Percentiles rank a stretch among this genome's conserved stretches.
These are phyloP conservation scores for Pisolithus marmoratus DNA, from an alignment of 768 basidiomycete genomes.

Conservation along the genomic window DNA sequence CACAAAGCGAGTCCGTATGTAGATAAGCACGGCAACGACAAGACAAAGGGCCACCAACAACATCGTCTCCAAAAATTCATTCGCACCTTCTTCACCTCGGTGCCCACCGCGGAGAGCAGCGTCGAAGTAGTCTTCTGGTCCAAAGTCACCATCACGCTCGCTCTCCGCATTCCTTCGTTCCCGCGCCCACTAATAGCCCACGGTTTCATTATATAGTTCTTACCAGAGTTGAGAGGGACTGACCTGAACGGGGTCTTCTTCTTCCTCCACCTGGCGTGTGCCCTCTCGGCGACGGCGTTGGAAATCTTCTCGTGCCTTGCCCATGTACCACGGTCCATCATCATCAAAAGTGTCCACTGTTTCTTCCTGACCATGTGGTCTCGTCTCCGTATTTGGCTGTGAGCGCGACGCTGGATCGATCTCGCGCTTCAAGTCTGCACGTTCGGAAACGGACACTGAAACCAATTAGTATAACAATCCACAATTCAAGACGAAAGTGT, in stretches of 20 bases:
- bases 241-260: constrained; percentile 75
- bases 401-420: constrained; percentile 16
- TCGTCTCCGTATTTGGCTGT: constrained; percentile 1
- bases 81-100: constrained; percentile 55
- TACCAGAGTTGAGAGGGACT: constrained; percentile 12
- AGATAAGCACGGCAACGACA: constrained; percentile 68
- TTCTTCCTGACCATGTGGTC: constrained; percentile 15
- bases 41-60: constrained; percentile 69
- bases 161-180: constrained; percentile 67
- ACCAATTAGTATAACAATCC: constrained; percentile 6
- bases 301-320: constrained; percentile 78
- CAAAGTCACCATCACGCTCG: constrained; percentile 69
- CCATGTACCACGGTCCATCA: constrained; percentile 77
- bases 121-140: constrained; percentile 81
- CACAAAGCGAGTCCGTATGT: constrained; percentile 73
- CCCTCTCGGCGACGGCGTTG: constrained; percentile 44
- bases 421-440: constrained; percentile 15
- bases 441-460: constrained; percentile 21
- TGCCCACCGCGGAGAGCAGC: constrained; percentile 53
- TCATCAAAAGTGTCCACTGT: constrained; percentile 27
- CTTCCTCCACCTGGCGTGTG: constrained; percentile 43
- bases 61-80: constrained; percentile 79
- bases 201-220: constrained; percentile 1
- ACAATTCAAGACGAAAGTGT: too few species aligned
- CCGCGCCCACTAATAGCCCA: constrained; percentile 60